These are phyloP conservation scores for Bretziella fagacearum DNA, from an alignment of 2,329 filamentous ascomycete species.

Conservation along the genomic window DNA sequence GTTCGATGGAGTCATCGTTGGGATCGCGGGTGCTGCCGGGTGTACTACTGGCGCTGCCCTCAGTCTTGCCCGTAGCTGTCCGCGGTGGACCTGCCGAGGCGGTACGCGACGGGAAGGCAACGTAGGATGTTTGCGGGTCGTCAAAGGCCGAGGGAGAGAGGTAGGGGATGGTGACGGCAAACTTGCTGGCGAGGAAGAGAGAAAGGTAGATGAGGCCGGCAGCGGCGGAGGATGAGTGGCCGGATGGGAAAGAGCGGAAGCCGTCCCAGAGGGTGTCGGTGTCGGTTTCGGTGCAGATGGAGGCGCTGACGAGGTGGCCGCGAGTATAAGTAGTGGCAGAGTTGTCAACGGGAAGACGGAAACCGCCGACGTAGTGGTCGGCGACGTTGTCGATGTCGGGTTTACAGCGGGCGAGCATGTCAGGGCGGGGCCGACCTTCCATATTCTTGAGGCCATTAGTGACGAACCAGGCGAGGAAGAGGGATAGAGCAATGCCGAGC, in stretches of 20 bases:
- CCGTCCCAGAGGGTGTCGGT: conserved; percentile 51
- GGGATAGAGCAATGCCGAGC: conserved; percentile 61
- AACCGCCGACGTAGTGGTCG: conserved; percentile 45
- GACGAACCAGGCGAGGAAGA: conserved; percentile 59
- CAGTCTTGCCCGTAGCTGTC: conserved; percentile 16
- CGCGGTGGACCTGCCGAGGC: background rate
- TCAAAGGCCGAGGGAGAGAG: conserved; percentile 34
- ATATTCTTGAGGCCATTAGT: conserved; percentile 74
- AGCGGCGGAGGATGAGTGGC: conserved; percentile 49
- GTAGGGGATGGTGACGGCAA: conserved; percentile 57
- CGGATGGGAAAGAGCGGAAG: conserved; percentile 56
- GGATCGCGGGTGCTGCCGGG: conserved; percentile 9
- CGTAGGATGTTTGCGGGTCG: conserved; percentile 27
- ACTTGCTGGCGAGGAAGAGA: conserved; percentile 73
- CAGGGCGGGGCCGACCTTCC: conserved; percentile 56
- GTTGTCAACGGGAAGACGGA: conserved; percentile 40
- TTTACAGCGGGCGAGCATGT: conserved; percentile 63
- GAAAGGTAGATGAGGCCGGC: conserved; percentile 71
- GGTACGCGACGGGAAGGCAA: conserved; percentile 61
- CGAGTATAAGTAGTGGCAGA: conserved; percentile 7
- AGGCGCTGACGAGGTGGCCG: conserved; percentile 46
- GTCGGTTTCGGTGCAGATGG: conserved; percentile 57
- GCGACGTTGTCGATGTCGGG: conserved; percentile 52
- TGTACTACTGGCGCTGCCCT: conserved; percentile 23
- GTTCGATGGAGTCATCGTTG: conserved; percentile 45